A percentile compares a stretch with the other conserved stretches of the same genome.
phyloP scores from a whole-genome alignment of 306 rosid genomes.

The Dryas alaskensis region DNA sequence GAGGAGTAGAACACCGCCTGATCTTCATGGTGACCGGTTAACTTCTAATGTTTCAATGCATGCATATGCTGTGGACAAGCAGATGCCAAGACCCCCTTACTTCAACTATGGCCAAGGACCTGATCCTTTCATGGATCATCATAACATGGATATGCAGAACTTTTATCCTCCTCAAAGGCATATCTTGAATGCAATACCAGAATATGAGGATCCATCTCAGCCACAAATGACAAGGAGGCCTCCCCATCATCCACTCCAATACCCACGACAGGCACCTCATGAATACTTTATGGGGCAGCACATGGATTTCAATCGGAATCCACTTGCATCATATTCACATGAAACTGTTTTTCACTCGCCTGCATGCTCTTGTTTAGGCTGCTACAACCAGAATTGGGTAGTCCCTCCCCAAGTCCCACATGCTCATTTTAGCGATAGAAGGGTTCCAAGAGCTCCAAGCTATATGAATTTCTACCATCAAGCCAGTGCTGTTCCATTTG shows the following conservation, averaged over 20 bases:
- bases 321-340: slow-evolving; percentile 17
- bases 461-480: slow-evolving; percentile 25
- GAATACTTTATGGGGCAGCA: slow-evolving; percentile 25
- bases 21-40: slow-evolving; percentile 28
- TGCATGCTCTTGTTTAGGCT: slow-evolving; percentile 34
- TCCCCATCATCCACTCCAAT: slow-evolving; percentile 23
- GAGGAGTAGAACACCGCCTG: slow-evolving; percentile 27
- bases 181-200: slow-evolving; percentile 26
- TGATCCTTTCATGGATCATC: slow-evolving; percentile 22
- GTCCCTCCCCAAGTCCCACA: slow-evolving; percentile 20
- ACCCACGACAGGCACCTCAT: slow-evolving; percentile 20
- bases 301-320: slow-evolving; percentile 23
- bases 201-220: slow-evolving; percentile 30
- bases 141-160: slow-evolving; percentile 26
- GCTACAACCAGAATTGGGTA: slow-evolving; percentile 29
- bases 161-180: slow-evolving; percentile 33
- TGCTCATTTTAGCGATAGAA: slow-evolving; percentile 16
- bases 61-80: slow-evolving; percentile 29
- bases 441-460: slow-evolving; percentile 24
- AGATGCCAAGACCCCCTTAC: slow-evolving; percentile 21
- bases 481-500: slow-evolving; percentile 12
- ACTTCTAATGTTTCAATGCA: slow-evolving; percentile 26
- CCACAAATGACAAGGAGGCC: slow-evolving; percentile 29
- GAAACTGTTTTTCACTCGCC: slow-evolving; percentile 31
- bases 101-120: slow-evolving; percentile 16